Evolutionary conservation across 1,284 basidiomycete species (phyloP).

Genomic region (Salmacisia buchloeana): DNA sequence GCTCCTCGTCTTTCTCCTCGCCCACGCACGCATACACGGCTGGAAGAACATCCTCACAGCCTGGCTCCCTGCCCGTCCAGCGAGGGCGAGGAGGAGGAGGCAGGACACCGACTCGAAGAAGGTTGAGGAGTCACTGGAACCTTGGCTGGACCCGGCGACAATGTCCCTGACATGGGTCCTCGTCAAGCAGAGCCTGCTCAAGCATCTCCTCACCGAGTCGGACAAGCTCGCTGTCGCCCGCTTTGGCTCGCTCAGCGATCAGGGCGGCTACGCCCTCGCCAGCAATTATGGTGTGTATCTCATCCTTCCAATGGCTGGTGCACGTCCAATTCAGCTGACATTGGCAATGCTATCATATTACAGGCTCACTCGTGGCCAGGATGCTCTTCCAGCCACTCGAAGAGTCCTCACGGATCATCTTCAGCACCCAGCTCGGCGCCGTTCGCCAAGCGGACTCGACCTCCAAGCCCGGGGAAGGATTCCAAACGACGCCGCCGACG

Average conservation of each 20-base stretch:
- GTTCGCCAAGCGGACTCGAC: background rate
- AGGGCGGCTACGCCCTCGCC: constrained; percentile 48
- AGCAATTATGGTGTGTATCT: constrained; percentile 39
- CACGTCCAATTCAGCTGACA: background rate
- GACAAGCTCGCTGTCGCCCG: constrained; percentile 65
- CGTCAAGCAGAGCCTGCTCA: constrained; percentile 78
- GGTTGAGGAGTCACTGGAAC: too few relatives aligned
- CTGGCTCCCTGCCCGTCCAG: background rate
- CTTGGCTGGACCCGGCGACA: background rate
- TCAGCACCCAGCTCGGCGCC: constrained; percentile 14
- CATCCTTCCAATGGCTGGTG: background rate
- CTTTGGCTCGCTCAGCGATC: constrained; percentile 37
- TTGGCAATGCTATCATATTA: background rate
- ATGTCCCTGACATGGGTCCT: constrained; percentile 65
- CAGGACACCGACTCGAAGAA: too few relatives aligned
- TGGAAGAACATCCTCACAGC: background rate
- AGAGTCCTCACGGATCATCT: constrained; percentile 37
- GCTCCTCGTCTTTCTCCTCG: constrained; percentile 15
- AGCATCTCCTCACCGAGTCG: constrained; percentile 90
- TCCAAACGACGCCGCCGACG: background rate
- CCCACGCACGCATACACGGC: background rate
- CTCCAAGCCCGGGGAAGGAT: background rate
- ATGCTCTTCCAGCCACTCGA: constrained; percentile 48
- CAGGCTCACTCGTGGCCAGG: constrained; percentile 36
- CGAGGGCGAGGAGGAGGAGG: too few relatives aligned